Conservation (phyloP, 441 rosid genomes). For the Biscutella auriculata region DNA sequence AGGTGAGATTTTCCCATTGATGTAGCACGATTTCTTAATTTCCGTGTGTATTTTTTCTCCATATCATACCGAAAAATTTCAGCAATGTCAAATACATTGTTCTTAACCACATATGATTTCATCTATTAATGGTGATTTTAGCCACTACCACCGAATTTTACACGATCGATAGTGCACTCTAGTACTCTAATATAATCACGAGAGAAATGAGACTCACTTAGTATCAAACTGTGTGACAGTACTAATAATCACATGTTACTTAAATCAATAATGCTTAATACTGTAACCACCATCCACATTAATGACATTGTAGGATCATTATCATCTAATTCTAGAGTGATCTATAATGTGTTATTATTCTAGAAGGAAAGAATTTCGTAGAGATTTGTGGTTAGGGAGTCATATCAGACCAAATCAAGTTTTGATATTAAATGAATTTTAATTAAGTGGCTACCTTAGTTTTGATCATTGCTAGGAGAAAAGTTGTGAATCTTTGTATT, state of each 20-base stretch:
- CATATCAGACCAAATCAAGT: background rate
- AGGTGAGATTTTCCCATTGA: background rate
- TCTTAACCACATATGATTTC: background rate
- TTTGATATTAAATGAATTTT: background rate
- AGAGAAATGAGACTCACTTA: background rate
- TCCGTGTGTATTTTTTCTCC: constrained; percentile 7
- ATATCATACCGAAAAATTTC: constrained; percentile 7
- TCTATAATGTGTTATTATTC: background rate
- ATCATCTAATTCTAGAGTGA: background rate
- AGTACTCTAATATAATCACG: background rate
- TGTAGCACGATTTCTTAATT: background rate
- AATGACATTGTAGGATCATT: constrained; percentile 9
- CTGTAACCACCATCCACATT: constrained; percentile 17
- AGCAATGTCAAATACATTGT: constrained; percentile 1
- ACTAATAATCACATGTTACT: constrained; percentile 6
- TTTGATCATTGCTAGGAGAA: constrained; percentile 7
- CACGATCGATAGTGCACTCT: background rate
- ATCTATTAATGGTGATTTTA: background rate
- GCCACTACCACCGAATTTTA: background rate
- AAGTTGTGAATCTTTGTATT: background rate
- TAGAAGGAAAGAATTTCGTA: background rate
- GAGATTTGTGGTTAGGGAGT: constrained; percentile 1
- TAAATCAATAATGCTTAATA: constrained; percentile 4
- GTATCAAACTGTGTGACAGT: constrained; percentile 2
- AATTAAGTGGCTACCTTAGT: constrained; percentile 8